Evolutionary conservation across 768 basidiomycete species (phyloP).

Genomic region (Russula sp.): DNA sequence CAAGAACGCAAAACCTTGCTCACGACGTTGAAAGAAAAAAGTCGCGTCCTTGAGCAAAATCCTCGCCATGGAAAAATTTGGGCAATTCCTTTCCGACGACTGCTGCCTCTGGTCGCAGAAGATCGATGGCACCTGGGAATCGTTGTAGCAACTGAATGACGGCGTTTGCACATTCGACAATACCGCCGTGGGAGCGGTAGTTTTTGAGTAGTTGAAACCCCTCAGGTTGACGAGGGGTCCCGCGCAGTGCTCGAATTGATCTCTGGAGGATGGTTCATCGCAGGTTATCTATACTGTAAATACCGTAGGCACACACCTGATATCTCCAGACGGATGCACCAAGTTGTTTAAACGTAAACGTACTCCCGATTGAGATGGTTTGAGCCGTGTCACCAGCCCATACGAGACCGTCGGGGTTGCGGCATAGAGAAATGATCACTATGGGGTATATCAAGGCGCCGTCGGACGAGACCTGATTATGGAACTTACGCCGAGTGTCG

Average conservation of each 20-base stretch:
- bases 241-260: conserved; percentile 15
- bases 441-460: not conserved
- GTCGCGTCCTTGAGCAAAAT: conserved; percentile 27
- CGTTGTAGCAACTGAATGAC: conserved; percentile 57
- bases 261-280: not conserved
- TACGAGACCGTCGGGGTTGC: conserved; percentile 63
- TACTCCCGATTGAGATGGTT: conserved; percentile 68
- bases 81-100: conserved; percentile 54
- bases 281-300: too few species aligned
- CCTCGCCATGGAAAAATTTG: conserved; percentile 53
- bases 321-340: conserved; percentile 63
- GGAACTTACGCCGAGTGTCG: conserved; percentile 52
- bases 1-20: not conserved
- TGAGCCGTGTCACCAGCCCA: conserved; percentile 84
- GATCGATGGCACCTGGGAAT: conserved; percentile 61
- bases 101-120: conserved; percentile 53
- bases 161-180: conserved; percentile 67
- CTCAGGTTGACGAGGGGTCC: conserved; percentile 33
- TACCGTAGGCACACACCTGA: conserved; percentile 45
- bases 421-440: conserved; percentile 65
- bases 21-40: conserved; percentile 17
- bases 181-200: conserved; percentile 70
- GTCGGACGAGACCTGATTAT: not conserved
- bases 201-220: conserved; percentile 61
- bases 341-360: conserved; percentile 68